Evolutionary conservation across 371 early-diverging fungal genomes (phyloP).

Genomic region (Mortierella sp.): DNA sequence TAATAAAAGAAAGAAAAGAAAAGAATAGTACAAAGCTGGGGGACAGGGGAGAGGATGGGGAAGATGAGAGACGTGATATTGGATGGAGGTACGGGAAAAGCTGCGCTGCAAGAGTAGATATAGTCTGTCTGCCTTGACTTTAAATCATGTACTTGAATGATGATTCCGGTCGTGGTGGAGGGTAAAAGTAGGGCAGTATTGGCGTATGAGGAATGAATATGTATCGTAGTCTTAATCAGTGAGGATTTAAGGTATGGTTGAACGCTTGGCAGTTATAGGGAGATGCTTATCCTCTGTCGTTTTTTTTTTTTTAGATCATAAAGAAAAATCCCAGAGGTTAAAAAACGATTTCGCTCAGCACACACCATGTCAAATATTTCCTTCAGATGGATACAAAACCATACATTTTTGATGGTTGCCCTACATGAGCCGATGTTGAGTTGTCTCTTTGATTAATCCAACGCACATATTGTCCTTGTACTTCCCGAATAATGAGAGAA

Average conservation of each 20-base stretch:
- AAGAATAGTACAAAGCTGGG: not conserved
- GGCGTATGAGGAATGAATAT: not conserved
- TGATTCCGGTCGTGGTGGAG: not conserved
- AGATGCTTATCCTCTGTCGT: conserved; percentile 1
- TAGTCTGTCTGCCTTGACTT: conserved; percentile 2
- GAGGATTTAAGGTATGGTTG: not conserved
- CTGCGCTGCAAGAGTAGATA: not conserved
- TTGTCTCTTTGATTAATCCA: conserved; percentile 4
- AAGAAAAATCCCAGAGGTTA: conserved; percentile 17
- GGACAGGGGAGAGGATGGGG: not conserved
- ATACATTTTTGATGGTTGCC: conserved; percentile 17
- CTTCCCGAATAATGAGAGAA: conserved; percentile 3
- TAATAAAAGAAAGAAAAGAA: not conserved
- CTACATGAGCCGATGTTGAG: not conserved
- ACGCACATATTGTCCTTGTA: conserved; percentile 8
- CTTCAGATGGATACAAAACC: not conserved
- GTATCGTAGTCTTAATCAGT: not conserved
- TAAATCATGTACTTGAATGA: conserved; percentile 4
- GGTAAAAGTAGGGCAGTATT: not conserved
- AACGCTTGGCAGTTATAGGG: conserved; percentile 8
- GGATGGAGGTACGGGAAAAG: not conserved
- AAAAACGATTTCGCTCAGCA: conserved; percentile 3
- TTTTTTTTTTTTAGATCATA: not conserved
- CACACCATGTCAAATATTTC: conserved; percentile 1
- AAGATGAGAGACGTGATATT: too few species aligned